Conservation (phyloP, 805 yeast genomes). For the Tetrapisispora arboricola region DNA sequence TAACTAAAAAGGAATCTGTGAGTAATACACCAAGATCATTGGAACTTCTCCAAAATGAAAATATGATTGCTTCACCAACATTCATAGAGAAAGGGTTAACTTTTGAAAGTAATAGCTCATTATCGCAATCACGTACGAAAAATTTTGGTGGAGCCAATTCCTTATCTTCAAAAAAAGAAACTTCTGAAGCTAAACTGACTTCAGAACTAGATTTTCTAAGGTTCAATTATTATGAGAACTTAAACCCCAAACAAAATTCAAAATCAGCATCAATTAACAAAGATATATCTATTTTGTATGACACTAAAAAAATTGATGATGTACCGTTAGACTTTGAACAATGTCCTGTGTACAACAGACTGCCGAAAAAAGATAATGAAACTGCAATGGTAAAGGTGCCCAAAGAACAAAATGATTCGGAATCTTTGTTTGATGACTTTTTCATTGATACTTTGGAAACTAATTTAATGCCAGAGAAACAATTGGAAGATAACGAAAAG, state of each 20-base stretch:
- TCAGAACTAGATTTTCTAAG: conserved; percentile 1
- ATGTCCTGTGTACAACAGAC: conserved; percentile 3
- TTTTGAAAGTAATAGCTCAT: too few relatives aligned
- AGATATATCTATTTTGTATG: background rate
- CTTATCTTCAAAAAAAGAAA: background rate
- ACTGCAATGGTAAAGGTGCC: background rate
- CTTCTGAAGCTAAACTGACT: background rate
- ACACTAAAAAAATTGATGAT: background rate
- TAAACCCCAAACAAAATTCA: background rate
- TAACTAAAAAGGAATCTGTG: too few relatives aligned
- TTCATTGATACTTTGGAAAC: conserved; percentile 8
- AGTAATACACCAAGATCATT: too few relatives aligned
- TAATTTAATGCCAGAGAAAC: conserved; percentile 14
- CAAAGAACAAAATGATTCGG: background rate
- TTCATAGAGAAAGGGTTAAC: too few relatives aligned
- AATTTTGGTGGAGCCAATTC: background rate
- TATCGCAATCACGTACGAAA: too few relatives aligned
- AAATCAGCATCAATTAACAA: background rate
- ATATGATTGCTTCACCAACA: too few relatives aligned
- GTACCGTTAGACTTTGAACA: conserved; percentile 15
- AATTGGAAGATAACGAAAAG: conserved; percentile 22
- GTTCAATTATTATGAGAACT: background rate
- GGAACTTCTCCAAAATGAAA: too few relatives aligned
- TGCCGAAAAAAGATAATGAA: background rate
- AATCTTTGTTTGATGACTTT: background rate